Evolutionary conservation across 306 rosid genomes (phyloP).

Genomic region (apple (Malus domestica)): ASM211411v1 NC_041790.1:25458501-25459000

Average conservation of each 20-base stretch:
- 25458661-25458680: not conserved
- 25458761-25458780: slow-evolving; percentile 36
- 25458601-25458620: not conserved
- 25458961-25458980: slow-evolving; percentile 28
- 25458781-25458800: slow-evolving; percentile 55
- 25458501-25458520: not conserved
- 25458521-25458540: not conserved
- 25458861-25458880: slow-evolving; percentile 5
- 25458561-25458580: slow-evolving; percentile 17
- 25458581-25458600: slow-evolving; percentile 26
- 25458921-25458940: slow-evolving; percentile 66
- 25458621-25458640: not conserved
- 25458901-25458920: slow-evolving; percentile 38
- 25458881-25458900: slow-evolving; percentile 26
- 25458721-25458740: slow-evolving; percentile 37
- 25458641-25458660: not conserved
- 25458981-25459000: slow-evolving; percentile 5
- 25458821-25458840: slow-evolving; percentile 48
- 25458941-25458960: slow-evolving; percentile 49
- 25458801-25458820: slow-evolving; percentile 52
- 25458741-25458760: slow-evolving; percentile 23
- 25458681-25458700: not conserved
- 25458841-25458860: slow-evolving; percentile 13
- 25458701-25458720: slow-evolving; percentile 20
- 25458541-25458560: not conserved